These are phyloP conservation scores for Pichia sp. DNA, from an alignment of 1,139 yeast genomes.

Conservation along the genomic window DNA sequence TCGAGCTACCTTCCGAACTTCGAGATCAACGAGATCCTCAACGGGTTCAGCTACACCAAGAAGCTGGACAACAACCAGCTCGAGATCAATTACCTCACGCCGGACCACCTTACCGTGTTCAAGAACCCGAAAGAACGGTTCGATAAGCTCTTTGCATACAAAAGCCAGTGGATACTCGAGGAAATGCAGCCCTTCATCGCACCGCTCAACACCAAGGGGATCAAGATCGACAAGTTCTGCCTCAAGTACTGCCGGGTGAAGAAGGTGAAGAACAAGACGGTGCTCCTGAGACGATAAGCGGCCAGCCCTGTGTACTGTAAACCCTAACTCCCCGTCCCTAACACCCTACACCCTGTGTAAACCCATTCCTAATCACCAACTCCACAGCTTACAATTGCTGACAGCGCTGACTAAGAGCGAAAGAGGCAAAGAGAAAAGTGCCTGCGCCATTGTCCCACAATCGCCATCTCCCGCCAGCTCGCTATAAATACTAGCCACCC, in stretches of 20 bases:
- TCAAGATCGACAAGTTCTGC: slow-evolving; percentile 67
- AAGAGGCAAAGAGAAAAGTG: too few relatives aligned
- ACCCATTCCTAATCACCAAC: too few relatives aligned
- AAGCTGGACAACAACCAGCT: slow-evolving; percentile 3
- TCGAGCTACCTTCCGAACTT: slow-evolving; percentile 38
- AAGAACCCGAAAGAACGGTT: slow-evolving; percentile 54
- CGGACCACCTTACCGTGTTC: slow-evolving; percentile 25
- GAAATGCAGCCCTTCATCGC: slow-evolving; percentile 72
- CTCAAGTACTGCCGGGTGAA: slow-evolving; percentile 59
- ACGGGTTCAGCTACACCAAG: slow-evolving; percentile 30
- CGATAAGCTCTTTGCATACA: slow-evolving; percentile 57
- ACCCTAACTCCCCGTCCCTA: too few relatives aligned
- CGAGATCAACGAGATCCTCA: slow-evolving; percentile 20
- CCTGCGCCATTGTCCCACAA: too few relatives aligned
- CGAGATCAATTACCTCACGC: slow-evolving; percentile 6
- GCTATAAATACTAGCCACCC: too few relatives aligned
- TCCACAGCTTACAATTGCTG: too few relatives aligned
- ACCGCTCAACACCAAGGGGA: slow-evolving; percentile 51
- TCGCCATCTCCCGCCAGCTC: too few relatives aligned
- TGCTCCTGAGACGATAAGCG: slow-evolving; percentile 5
- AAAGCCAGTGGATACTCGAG: slow-evolving; percentile 64
- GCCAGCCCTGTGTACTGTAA: too few relatives aligned
- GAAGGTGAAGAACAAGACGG: background rate
- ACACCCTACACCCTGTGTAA: too few relatives aligned
- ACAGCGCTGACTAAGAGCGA: too few relatives aligned